Evolutionary conservation across 164 flowering plant species (phyloP), one percentile per base, ranked within the genome.

Genomic region (Sedum album): DNA sequence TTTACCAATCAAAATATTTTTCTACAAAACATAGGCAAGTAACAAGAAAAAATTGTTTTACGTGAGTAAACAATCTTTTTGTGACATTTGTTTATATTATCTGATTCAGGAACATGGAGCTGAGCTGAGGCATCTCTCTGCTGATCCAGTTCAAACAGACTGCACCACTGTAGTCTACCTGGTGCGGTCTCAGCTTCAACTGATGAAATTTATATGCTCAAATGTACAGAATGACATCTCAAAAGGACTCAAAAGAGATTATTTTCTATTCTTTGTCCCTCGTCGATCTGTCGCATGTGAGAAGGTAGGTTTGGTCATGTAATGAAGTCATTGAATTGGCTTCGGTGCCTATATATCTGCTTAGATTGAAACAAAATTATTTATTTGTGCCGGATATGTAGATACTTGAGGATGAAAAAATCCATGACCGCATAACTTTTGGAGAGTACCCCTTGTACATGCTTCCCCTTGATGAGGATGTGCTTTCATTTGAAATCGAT

Each of bases 401-500:
- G 95, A 75, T 89, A 5, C 79, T 94, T 57, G 96, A 90, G 81
- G 96, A 94, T 73, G 97, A 88, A 68, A 91, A 94, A 46, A 78
- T 94, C 61, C 97, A 90, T 76, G 80, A 91, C 35, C 69, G 90
- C 79, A 48, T 90, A 65, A 94, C 90, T 8, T 82, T 94, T 18
- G 97, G 95, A 78, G 99, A 94, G 70, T 91, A 79, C 65, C 97
- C 99, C 14, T 69, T 94, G 35, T 91, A 86, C 66, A 21, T 86
- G 46, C 69, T 91, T 77, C 97, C 99, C 14, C 66, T 90, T 69
- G 99, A 94, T 51, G 99, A 94, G 85, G 99, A 94, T 82, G 84
- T 91, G 31, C 61, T 94, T 49, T 94, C 99, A 44, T 94, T 94
- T 81, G 99, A 94, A 71, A 88, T 89, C 57, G 97, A 91, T 76